Evolutionary conservation across 1,139 yeast genomes (phyloP), one percentile per base, ranked within the genome.

Genomic region (Geotrichum aggregatum): DNA sequence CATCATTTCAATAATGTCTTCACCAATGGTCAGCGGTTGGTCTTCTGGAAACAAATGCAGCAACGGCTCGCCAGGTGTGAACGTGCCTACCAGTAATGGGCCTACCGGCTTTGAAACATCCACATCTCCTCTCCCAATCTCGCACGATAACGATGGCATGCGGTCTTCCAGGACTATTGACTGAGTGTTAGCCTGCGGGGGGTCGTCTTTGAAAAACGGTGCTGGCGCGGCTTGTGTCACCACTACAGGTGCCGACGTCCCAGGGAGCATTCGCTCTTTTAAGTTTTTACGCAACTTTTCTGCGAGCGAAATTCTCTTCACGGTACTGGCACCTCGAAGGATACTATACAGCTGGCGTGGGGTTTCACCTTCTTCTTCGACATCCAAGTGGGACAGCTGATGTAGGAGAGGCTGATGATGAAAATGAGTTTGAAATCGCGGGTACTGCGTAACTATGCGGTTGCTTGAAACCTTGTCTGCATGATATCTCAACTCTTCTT

Each of bases 201-300:
- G 28, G 5, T 24, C 28, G 8, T 24, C 28, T n/a, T n/a, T n/a
- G n/a, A n/a, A n/a, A n/a, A n/a, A n/a, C n/a, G n/a, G n/a, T n/a
- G n/a, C n/a, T n/a, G n/a, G n/a, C n/a, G n/a, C n/a, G n/a, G n/a
- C n/a, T n/a, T n/a, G n/a, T n/a, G n/a, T n/a, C n/a, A n/a, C n/a
- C n/a, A n/a, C n/a, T n/a, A n/a, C n/a, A n/a, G n/a, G n/a, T n/a
- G n/a, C n/a, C 34, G 34, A 13, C 6, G 11, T 30, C 14, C n/a
- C 34, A 3, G n/a, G 34, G 14, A 30, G 3, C 41, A 38, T 38
- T 7, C 41, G 16, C 41, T 38, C 22, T 18, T 19, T 10, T 6
- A 38, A n/a, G 28, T 38, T 38, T 21, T 38, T 38, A 22, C 41
- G 18, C 41, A 38, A 18, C 14, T 38, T 38, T 21, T 38, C 41